These are phyloP conservation scores for Larix kaempferi DNA, from an alignment of 75 land plant species.

Conservation along the genomic window DNA sequence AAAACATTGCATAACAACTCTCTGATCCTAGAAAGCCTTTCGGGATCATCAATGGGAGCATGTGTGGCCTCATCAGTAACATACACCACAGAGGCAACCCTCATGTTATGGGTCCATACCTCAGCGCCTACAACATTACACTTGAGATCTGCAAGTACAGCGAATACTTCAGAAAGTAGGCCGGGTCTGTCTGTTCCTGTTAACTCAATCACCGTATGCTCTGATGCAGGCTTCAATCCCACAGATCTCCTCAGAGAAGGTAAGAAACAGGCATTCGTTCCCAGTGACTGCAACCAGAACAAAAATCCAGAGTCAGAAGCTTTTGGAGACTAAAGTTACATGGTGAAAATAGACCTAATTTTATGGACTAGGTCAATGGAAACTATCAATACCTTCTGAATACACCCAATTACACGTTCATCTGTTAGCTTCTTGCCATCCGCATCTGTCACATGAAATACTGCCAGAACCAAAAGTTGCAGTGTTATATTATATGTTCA, in stretches of 20 bases:
- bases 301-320: no score
- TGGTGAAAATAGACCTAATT: no score
- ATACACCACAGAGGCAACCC: constrained; percentile 64
- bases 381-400: constrained; percentile 53
- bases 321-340: no score
- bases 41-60: constrained; percentile 44
- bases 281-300: constrained; percentile 1
- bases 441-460: constrained; percentile 69
- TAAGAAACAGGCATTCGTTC: neutral
- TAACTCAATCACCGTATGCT: constrained; percentile 65
- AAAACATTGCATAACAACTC: constrained; percentile 57
- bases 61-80: constrained; percentile 46
- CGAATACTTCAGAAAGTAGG: constrained; percentile 77
- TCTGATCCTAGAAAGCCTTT: constrained; percentile 35
- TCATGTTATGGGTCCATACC: constrained; percentile 76
- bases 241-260: constrained; percentile 36
- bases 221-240: constrained; percentile 3
- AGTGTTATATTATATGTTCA: no score
- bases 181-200: constrained; percentile 83
- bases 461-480: constrained; percentile 20
- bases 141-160: constrained; percentile 53
- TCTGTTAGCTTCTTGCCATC: constrained; percentile 53
- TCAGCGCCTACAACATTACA: constrained; percentile 72
- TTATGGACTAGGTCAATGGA: no score
- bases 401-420: constrained; percentile 33